A percentile compares a stretch with the other conserved stretches of the same genome.
Evolutionary conservation across 768 basidiomycete genomes (phyloP).

Genomic region (Boletus bicolor): DNA sequence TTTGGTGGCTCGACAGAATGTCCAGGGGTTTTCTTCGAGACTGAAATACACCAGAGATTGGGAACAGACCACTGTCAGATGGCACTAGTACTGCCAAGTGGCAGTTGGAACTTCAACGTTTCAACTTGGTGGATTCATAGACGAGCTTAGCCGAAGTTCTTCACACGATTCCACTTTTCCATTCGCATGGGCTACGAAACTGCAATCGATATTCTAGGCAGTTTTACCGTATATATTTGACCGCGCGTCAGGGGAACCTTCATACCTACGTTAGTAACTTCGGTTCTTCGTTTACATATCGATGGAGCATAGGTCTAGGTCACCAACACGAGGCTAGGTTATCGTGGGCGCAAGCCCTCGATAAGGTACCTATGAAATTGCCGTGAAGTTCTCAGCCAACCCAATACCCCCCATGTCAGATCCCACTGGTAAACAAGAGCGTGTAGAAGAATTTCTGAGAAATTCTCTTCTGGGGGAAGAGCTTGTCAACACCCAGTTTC

Average conservation of each 20-base stretch:
- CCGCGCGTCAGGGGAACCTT: background rate
- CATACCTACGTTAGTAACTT: background rate
- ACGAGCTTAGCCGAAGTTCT: too few relatives aligned
- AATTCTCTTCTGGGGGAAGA: slow-evolving; percentile 27
- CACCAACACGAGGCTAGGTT: background rate
- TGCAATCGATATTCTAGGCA: background rate
- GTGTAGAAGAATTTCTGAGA: slow-evolving; percentile 22
- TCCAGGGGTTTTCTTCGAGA: too few relatives aligned
- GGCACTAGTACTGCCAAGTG: too few relatives aligned
- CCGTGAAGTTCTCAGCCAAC: background rate
- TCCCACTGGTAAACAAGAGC: slow-evolving; percentile 3
- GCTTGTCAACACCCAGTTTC: slow-evolving; percentile 31
- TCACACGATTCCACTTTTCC: too few relatives aligned
- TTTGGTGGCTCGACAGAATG: too few relatives aligned
- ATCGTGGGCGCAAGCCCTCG: too few relatives aligned
- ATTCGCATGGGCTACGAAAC: too few relatives aligned
- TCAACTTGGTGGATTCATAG: too few relatives aligned
- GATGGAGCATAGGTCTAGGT: background rate
- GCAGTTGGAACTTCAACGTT: too few relatives aligned
- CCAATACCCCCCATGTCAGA: slow-evolving; percentile 8
- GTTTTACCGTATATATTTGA: background rate
- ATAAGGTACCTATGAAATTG: too few relatives aligned
- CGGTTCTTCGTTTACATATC: background rate
- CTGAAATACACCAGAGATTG: too few relatives aligned
- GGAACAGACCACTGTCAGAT: too few relatives aligned